Base-by-base conservation (phyloP, 2,329 filamentous ascomycete species). In the Ascochyta lentis region DNA sequence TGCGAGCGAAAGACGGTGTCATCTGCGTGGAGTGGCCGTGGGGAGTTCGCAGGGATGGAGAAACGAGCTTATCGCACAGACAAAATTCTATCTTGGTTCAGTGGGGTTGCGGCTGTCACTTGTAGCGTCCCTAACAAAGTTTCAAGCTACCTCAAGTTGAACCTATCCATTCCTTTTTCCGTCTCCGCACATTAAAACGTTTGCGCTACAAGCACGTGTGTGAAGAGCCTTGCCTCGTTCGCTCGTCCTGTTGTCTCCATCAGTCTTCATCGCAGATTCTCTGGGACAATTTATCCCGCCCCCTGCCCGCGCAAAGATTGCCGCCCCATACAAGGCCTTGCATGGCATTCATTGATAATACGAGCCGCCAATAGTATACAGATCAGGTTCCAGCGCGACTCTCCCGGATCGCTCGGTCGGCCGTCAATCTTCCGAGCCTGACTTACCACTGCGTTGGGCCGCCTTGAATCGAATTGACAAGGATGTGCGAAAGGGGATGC, bases 31-130 rank as follows among this genome's bases (percentile, higher is more conserved):
- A 49, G 34, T 34, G 22, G 42, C 15, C 47, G 63, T 66, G 65
- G 61, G 60, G 63, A 56, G 42, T 33, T 46, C 3, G 45, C 55
- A 54, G 45, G 59, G 61, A 50, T 63, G 23, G 22, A 16, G 31
- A 19, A 42, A 37, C 23, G 26, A 51, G 59, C 61, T 64, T 61
- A 61, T 63, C 61, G 54, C 57, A 49, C 46, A 44, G 53, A 42
- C 41, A 40, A 16, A 41, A 9, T 47, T 48, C 35, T 45, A 29
- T 54, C 46, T 41, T 56, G 23, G 38, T 45, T 42, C 33, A 31
- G 35, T 33, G 38, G 44, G 49, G 31, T 31, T 41, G 48, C 49
- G 42, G 46, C 44, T 53, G 54, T 56, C 54, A 51, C 22, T 22
- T 49, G 48, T 57, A 56, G 53, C 42, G 53, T 50, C 42, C 47